A percentile compares a stretch with the other conserved stretches of the same genome.
phyloP scores from a whole-genome alignment of 2,329 filamentous ascomycete species.

The Hypoxylon sp. region DNA sequence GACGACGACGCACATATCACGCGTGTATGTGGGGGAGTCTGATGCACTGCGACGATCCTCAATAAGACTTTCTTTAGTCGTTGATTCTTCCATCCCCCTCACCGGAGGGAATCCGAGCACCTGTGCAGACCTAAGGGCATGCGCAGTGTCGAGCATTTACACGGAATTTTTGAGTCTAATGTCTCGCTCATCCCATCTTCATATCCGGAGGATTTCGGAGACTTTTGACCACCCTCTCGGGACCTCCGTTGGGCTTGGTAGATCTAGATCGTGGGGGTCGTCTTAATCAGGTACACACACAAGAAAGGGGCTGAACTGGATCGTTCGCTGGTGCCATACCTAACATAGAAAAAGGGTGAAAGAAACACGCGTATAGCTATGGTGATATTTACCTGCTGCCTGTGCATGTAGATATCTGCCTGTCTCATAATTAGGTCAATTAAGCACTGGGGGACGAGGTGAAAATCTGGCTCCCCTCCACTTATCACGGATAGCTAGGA shows the following conservation, averaged over 20 bases:
- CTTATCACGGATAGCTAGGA: constrained; percentile 35
- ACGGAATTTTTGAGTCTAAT: constrained; percentile 1
- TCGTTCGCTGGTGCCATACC: neutral
- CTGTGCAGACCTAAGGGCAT: neutral
- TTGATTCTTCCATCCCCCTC: constrained; percentile 10
- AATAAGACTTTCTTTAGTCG: constrained; percentile 15
- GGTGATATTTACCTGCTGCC: constrained; percentile 2
- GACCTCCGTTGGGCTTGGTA: constrained; percentile 12
- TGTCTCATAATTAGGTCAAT: constrained; percentile 6
- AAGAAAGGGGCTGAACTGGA: neutral
- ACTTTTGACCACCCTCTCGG: constrained; percentile 30
- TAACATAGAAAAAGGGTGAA: neutral
- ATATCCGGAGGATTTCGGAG: constrained; percentile 31
- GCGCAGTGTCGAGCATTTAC: constrained; percentile 6
- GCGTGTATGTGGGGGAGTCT: constrained; percentile 24
- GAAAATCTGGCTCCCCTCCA: constrained; percentile 29
- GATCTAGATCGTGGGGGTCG: constrained; percentile 36
- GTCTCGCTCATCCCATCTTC: constrained; percentile 12
- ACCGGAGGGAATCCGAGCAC: constrained; percentile 8
- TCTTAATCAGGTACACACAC: constrained; percentile 2
- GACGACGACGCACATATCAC: constrained; percentile 8
- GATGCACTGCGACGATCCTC: constrained; percentile 30
- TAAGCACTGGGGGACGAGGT: neutral
- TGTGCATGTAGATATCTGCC: neutral
- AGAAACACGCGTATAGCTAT: constrained; percentile 3